phyloP scores from a whole-genome alignment of 305 asterid genomes.

The Ilex paraguariensis region DNA sequence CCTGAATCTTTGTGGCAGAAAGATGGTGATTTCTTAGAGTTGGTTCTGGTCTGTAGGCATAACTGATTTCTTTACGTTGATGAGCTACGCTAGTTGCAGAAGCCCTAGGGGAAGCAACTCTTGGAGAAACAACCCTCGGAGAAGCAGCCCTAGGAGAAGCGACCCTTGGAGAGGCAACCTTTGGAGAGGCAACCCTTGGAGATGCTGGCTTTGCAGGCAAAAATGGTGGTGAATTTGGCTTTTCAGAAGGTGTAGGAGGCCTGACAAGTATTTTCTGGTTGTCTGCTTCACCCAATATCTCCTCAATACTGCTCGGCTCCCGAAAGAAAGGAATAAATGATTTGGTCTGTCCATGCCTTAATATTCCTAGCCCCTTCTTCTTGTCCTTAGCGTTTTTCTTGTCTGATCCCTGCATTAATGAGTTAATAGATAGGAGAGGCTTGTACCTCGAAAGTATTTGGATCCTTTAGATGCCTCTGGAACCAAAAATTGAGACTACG shows the following conservation, averaged over 20 bases:
- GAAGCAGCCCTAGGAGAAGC: slow-evolving; percentile 21
- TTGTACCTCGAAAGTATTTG: too few species aligned
- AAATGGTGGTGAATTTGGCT: slow-evolving; percentile 29
- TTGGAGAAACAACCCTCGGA: slow-evolving; percentile 33
- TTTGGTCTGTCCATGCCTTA: slow-evolving; percentile 50
- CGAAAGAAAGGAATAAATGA: slow-evolving; percentile 75
- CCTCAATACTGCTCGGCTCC: slow-evolving; percentile 90
- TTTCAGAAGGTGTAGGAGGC: slow-evolving; percentile 40
- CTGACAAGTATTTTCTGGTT: slow-evolving; percentile 42
- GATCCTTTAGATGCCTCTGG: too few species aligned
- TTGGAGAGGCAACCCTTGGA: slow-evolving; percentile 42
- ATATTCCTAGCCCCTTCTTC: slow-evolving; percentile 62
- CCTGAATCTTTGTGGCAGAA: slow-evolving; percentile 79
- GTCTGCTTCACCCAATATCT: slow-evolving; percentile 89
- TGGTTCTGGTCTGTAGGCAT: slow-evolving; percentile 61
- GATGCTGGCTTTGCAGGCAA: slow-evolving; percentile 29
- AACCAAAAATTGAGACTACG: too few species aligned
- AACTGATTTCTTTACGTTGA: slow-evolving; percentile 40
- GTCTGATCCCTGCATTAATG: slow-evolving; percentile 44
- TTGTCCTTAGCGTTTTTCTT: slow-evolving; percentile 60
- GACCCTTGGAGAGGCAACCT: slow-evolving; percentile 22
- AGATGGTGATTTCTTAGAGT: slow-evolving; percentile 43
- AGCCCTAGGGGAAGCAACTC: slow-evolving; percentile 31
- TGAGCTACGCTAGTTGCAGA: slow-evolving; percentile 9
- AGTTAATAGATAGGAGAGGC: too few species aligned